Evolutionary conservation across 2,329 filamentous ascomycete species (phyloP), one percentile per base, ranked within the genome.

Genomic region (Didymella glomerata): DNA sequence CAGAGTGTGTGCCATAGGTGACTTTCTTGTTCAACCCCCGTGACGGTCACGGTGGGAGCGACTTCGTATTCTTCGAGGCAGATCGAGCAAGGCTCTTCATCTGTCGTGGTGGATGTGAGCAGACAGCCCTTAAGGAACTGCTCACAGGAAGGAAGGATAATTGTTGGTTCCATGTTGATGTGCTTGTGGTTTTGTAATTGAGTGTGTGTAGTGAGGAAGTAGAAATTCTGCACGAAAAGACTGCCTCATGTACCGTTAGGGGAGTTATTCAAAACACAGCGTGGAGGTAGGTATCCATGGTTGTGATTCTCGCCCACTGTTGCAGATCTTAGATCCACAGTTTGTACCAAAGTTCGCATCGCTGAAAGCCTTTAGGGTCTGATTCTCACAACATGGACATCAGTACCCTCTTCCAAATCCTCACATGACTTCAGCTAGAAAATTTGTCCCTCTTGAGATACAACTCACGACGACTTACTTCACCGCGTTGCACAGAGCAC

Each of bases 401-500:
- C n/a, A n/a, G n/a, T n/a, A n/a, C n/a, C n/a, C n/a, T n/a, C n/a
- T n/a, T n/a, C n/a, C n/a, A n/a, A n/a, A n/a, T n/a, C n/a, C n/a
- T n/a, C n/a, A n/a, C n/a, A n/a, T n/a, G n/a, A n/a, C n/a, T n/a
- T n/a, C n/a, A n/a, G n/a, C n/a, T n/a, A n/a, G n/a, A n/a, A n/a
- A n/a, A n/a, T n/a, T n/a, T n/a, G n/a, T n/a, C n/a, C n/a, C n/a
- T n/a, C n/a, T n/a, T n/a, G n/a, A n/a, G n/a, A n/a, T n/a, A n/a
- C n/a, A 14, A 8, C 28, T 47, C 11, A 34, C 7, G 16, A 27
- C 9, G 13, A 9, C 8, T 16, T 7, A n/a, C 11, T 10, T 20
- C 27, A 32, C 1, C 45, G 49, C 49, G 49, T 52, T 52, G 22
- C 20, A 24, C 40, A 52, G 36, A 51, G 38, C 48, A 51, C 48